Evolutionary conservation across 352 stramenopile genomes (phyloP).

Genomic region (Thraustochytrium striatum): DNA sequence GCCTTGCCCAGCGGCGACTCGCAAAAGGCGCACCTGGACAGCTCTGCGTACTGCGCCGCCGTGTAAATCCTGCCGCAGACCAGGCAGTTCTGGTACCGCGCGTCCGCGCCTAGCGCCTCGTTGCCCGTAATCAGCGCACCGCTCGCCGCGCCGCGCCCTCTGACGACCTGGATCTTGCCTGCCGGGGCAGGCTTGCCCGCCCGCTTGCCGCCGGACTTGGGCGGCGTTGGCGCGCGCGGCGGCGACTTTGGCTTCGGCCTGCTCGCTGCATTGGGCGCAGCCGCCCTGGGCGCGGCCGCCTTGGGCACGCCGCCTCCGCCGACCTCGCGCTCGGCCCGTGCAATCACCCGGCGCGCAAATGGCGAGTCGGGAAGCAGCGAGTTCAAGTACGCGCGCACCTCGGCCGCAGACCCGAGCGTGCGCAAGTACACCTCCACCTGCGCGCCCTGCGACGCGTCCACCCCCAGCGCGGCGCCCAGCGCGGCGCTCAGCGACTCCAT

Average conservation of each 20-base stretch:
- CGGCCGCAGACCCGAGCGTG: not conserved
- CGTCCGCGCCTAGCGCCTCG: not conserved
- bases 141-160: not conserved
- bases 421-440: not conserved
- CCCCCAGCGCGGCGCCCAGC: not conserved
- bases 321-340: not conserved
- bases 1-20: conserved; percentile 29
- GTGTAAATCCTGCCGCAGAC: conserved; percentile 46
- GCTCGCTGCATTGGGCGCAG: not conserved
- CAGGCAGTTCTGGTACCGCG: conserved; percentile 34
- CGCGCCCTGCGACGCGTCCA: conserved; percentile 10
- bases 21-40: conserved; percentile 27
- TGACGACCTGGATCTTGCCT: not conserved
- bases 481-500: not conserved
- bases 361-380: conserved; percentile 34
- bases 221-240: not conserved
- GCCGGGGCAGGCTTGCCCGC: not conserved
- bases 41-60: conserved; percentile 1
- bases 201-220: not conserved
- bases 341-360: not conserved
- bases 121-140: conserved; percentile 36
- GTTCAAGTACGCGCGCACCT: conserved; percentile 19
- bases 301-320: not conserved
- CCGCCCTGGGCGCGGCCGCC: not conserved
- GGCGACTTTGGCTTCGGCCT: not conserved